These are phyloP conservation scores for Corynascus novoguineensis DNA, from an alignment of 495 filamentous ascomycete species.

Conservation along the genomic window DNA sequence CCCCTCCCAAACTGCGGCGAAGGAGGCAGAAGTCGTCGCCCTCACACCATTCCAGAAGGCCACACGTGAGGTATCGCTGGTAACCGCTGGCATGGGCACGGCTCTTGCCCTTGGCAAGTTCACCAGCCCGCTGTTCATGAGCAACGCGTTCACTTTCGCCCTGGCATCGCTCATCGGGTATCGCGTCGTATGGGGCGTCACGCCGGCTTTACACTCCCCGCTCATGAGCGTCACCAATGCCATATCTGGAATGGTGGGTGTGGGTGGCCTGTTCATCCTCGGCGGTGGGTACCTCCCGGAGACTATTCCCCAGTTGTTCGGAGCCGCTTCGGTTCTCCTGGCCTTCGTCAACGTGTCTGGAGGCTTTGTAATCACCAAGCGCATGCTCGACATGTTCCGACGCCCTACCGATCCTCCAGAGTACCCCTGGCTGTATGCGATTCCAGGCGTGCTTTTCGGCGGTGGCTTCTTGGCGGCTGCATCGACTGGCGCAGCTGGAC, in stretches of 20 bases:
- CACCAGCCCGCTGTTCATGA: conserved; percentile 74
- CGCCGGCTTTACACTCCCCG: conserved; percentile 70
- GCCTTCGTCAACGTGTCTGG: conserved; percentile 79
- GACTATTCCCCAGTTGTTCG: conserved; percentile 68
- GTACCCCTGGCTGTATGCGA: conserved; percentile 75
- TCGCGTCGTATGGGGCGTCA: conserved; percentile 73
- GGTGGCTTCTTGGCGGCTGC: conserved; percentile 72
- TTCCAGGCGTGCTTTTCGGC: conserved; percentile 67
- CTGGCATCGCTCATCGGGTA: conserved; percentile 76
- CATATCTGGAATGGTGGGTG: conserved; percentile 79
- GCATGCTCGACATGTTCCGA: conserved; percentile 91
- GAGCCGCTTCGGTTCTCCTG: conserved; percentile 69
- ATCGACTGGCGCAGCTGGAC: conserved; percentile 67
- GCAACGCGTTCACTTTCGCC: conserved; percentile 72
- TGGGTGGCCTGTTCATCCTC: conserved; percentile 78
- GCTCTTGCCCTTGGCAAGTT: conserved; percentile 68
- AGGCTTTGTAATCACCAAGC: conserved; percentile 78
- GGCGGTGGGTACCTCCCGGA: conserved; percentile 67
- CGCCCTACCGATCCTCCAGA: conserved; percentile 73
- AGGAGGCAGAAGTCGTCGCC: conserved; percentile 54
- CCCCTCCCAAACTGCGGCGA: conserved; percentile 43
- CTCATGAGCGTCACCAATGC: conserved; percentile 85
- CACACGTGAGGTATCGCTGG: conserved; percentile 59
- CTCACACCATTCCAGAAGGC: conserved; percentile 73
- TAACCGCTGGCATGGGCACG: conserved; percentile 68